Percentiles rank a stretch among this genome's conserved stretches.
These are phyloP conservation scores for Centrapalus pauciflorus DNA, from an alignment of 129 eudicot genomes.

Conservation along the genomic window DNA sequence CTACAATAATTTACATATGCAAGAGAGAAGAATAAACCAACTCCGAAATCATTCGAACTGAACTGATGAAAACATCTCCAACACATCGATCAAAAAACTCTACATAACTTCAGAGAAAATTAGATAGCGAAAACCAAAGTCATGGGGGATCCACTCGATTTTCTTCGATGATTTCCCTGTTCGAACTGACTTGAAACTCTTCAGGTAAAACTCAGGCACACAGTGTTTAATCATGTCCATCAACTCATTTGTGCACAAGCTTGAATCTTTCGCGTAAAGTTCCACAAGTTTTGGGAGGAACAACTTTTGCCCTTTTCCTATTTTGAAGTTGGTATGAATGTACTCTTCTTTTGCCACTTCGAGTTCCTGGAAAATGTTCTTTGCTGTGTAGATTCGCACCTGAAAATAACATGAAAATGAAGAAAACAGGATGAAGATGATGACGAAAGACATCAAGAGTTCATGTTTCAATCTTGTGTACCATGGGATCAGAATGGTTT, in stretches of 20 bases:
- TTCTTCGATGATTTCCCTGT: conserved; percentile 41
- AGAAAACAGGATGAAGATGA: background rate
- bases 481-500: conserved; percentile 81
- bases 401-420: conserved; percentile 14
- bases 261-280: conserved; percentile 48
- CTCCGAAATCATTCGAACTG: background rate
- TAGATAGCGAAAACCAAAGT: conserved; percentile 53
- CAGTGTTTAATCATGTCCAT: conserved; percentile 55
- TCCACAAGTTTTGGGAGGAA: conserved; percentile 73
- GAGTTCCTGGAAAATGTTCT: conserved; percentile 69
- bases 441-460: background rate
- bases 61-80: conserved; percentile 12
- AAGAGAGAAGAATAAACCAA: conserved; percentile 1
- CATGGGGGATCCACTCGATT: conserved; percentile 71
- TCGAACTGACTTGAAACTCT: conserved; percentile 34
- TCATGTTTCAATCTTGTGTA: conserved; percentile 25
- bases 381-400: conserved; percentile 76
- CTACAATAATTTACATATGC: conserved; percentile 22
- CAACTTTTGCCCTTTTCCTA: conserved; percentile 49
- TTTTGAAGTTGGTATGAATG: conserved; percentile 48
- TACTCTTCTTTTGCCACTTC: conserved; percentile 87
- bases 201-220: conserved; percentile 33
- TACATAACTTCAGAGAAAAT: conserved; percentile 38
- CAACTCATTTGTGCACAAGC: conserved; percentile 46
- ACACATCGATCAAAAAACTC: conserved; percentile 13